Evolutionary conservation across 1,284 basidiomycete genomes (phyloP).

Genomic region (Singerocomus rubriflavus): DNA sequence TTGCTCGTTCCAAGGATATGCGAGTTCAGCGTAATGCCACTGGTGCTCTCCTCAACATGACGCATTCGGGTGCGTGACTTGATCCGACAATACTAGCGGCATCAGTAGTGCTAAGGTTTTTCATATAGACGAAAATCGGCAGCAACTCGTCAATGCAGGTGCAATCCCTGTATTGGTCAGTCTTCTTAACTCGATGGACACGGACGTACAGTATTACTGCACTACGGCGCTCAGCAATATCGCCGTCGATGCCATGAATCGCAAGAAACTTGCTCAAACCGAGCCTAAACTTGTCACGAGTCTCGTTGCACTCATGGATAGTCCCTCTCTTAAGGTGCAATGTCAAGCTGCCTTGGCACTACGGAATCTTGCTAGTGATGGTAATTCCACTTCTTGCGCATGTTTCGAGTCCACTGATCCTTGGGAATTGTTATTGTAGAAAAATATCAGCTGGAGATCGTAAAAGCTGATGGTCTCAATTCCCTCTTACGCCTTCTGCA

Average conservation of each 20-base stretch:
- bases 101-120: constrained; percentile 9
- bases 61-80: constrained; percentile 78
- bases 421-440: constrained; percentile 47
- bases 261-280: constrained; percentile 92
- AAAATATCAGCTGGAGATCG: constrained; percentile 99
- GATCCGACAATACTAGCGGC: not conserved
- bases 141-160: constrained; percentile 97
- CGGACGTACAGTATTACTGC: constrained; percentile 99
- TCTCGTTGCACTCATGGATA: constrained; percentile 96
- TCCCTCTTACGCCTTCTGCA: constrained; percentile 93
- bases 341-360: constrained; percentile 97
- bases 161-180: constrained; percentile 98
- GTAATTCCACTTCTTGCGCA: constrained; percentile 39
- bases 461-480: constrained; percentile 91
- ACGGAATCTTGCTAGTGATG: constrained; percentile 96
- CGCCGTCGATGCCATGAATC: constrained; percentile 91
- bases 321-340: constrained; percentile 96
- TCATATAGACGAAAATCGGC: constrained; percentile 85
- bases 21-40: constrained; percentile 98
- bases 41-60: constrained; percentile 98
- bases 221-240: constrained; percentile 99
- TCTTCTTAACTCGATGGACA: constrained; percentile 94
- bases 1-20: constrained; percentile 99
- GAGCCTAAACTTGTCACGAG: constrained; percentile 96
- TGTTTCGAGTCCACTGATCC: constrained; percentile 3